phyloP scores from a whole-genome alignment of 2,329 filamentous ascomycete species.

The Microdochium trichocladiopsis region DNA sequence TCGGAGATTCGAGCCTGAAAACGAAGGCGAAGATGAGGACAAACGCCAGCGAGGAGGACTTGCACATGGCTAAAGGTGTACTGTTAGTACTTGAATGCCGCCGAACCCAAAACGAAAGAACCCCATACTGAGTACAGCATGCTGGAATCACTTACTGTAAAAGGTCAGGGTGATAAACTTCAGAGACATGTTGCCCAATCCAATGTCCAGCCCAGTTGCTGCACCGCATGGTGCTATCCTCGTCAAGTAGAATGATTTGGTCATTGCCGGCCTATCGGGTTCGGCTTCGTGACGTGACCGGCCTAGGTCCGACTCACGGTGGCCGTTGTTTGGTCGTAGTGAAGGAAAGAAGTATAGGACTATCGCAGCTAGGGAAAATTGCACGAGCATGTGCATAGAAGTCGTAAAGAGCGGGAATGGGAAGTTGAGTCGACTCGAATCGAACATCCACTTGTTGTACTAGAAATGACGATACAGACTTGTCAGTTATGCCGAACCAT shows the following conservation, averaged over 20 bases:
- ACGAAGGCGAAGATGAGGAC: constrained; percentile 92
- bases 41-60: constrained; percentile 92
- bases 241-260: constrained; percentile 83
- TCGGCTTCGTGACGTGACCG: constrained; percentile 45
- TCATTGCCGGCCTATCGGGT: constrained; percentile 62
- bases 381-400: constrained; percentile 89
- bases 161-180: constrained; percentile 97
- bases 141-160: constrained; percentile 68
- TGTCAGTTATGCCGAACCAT: constrained; percentile 11
- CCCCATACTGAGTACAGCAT: too few relatives aligned
- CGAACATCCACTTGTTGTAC: constrained; percentile 99
- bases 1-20: constrained; percentile 84
- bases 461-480: constrained; percentile 25
- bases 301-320: constrained; percentile 39
- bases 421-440: constrained; percentile 76
- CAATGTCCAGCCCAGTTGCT: constrained; percentile 92
- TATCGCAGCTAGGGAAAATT: constrained; percentile 71
- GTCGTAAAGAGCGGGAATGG: constrained; percentile 94
- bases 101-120: neutral
- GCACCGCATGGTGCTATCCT: constrained; percentile 86
- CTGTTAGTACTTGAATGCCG: constrained; percentile 5
- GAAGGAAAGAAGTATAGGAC: constrained; percentile 80
- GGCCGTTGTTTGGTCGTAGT: constrained; percentile 57
- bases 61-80: constrained; percentile 73
- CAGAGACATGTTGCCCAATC: constrained; percentile 88